These are phyloP conservation scores for Paraurostyla sp. DNA, from an alignment of 73 alveolate genomes.

Conservation along the genomic window DNA sequence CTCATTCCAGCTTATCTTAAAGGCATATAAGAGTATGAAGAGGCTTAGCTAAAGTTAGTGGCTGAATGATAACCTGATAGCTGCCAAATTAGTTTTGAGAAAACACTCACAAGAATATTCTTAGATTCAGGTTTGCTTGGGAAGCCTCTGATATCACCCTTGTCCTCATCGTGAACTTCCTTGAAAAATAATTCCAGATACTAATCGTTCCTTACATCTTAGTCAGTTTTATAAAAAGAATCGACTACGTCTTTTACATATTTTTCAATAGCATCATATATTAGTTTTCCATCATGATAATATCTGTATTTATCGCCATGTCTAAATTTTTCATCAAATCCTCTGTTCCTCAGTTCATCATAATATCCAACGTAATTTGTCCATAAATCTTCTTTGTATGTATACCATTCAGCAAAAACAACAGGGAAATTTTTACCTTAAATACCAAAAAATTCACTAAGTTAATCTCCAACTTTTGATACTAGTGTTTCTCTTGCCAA, in stretches of 20 bases:
- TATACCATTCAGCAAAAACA: slow-evolving; percentile 19
- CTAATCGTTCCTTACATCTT: background rate
- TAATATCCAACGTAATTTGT: background rate
- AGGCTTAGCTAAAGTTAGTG: slow-evolving; percentile 13
- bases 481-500: slow-evolving; percentile 10
- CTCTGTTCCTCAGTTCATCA: slow-evolving; percentile 16
- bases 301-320: slow-evolving; percentile 38
- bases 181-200: background rate
- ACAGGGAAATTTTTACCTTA: background rate
- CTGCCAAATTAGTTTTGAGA: slow-evolving; percentile 7
- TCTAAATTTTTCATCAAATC: background rate
- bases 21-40: slow-evolving; percentile 12
- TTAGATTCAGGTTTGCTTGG: slow-evolving; percentile 9
- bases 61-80: slow-evolving; percentile 12
- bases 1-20: too few relatives aligned
- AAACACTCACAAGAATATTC: background rate
- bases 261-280: slow-evolving; percentile 4
- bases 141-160: slow-evolving; percentile 9
- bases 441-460: slow-evolving; percentile 31
- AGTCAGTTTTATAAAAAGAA: slow-evolving; percentile 1
- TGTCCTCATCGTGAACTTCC: slow-evolving; percentile 29
- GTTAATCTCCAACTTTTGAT: background rate
- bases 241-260: background rate
- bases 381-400: background rate
- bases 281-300: background rate